Base-by-base conservation (phyloP, 345 rosid genomes). In the Hibiscus tridactylites region DNA sequence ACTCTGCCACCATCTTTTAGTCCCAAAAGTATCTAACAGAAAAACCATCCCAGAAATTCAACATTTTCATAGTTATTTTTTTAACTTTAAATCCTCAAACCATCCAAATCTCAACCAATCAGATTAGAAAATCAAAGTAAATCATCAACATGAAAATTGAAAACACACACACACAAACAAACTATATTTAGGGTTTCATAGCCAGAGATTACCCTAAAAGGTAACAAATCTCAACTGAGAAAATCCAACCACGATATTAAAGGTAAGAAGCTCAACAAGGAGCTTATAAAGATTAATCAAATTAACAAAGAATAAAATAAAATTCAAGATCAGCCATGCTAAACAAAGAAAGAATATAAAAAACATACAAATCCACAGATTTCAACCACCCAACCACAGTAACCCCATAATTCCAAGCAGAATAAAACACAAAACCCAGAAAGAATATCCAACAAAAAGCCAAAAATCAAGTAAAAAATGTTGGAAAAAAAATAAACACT, bases 1-100 rank as follows among this genome's bases (percentile, higher is more conserved):
- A 86, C 70, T 89, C 99, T 0, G 85, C 88, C 60, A 89, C 97
- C 97, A 90, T 92, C 81, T 37, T 75, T 84, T 70, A 73, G 72
- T 76, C 58, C 60, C 16, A 10, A 58, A 58, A 58, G 28, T 4
- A 77, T 74, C 80, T 85, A 50, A 17, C 35, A 50, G 29, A 19
- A 29, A 52, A 63, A 60, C 65, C 56, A 61, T 0, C n/a, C n/a
- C 33, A 59, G 37, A 42, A 72, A 37, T 59, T 59, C 28, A 57
- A 47, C 60, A 65, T 15, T 21, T 66, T 12, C 53, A 29, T 47
- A 42, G 42, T 37, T 8, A 4, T 46, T 61, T 61, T 16, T 61
- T n/a, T 9, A 5, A 31, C 2, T 61, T 8, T 9, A 31, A 61
- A 61, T 31, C 9, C 44, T 16, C 16, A 61, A 31, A 33, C 44